Evolutionary conservation across 208 protist species (phyloP), one percentile per base, ranked within the genome.

Genomic region (Crithidia acanthocephali): DNA sequence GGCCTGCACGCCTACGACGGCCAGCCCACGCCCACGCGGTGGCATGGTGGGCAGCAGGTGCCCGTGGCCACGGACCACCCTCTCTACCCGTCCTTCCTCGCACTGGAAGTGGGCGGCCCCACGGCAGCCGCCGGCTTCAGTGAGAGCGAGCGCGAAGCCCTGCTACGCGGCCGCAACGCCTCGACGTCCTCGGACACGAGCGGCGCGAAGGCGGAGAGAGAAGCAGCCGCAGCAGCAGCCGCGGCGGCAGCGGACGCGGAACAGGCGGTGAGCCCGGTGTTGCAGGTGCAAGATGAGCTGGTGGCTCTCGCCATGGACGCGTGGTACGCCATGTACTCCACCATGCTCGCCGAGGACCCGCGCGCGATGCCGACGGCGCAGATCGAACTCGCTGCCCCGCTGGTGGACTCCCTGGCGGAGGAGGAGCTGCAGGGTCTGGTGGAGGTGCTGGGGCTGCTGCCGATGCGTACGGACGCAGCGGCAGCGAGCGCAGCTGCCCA

Each of bases 281-380:
- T 81, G 18, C 63, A 79, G 35, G 86, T 92, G 44, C 65, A 80
- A 51, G 79, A 75, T 42, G 91, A 94, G 76, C 83, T 95, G 18
- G 71, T 79, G 16, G 87, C 88, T 0, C 73, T 93, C 59, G 88
- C 91, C 22, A 89, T 95, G 78, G 91, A 95, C 56, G 84, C 88
- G 68, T 95, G 91, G 88, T 93, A 95, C 73, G 83, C 65, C 22
- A 83, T 89, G 4, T 95, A 95, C 81, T 93, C 87, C 40, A 87
- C 88, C 25, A 85, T 72, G 27, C 76, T 95, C 28, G 80, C 91
- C 32, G 77, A 89, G 32, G 47, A 83, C 37, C 86, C 91, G 33
- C 64, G 62, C 25, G 44, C 73, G 37, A 93, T 91, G 84, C 79
- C 86, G 60, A 92, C 83, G n/a, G 68, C 74, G 30, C 61, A 50